phyloP scores from a whole-genome alignment of 2,329 filamentous ascomycete genomes.

The Neonectria punicea region DNA sequence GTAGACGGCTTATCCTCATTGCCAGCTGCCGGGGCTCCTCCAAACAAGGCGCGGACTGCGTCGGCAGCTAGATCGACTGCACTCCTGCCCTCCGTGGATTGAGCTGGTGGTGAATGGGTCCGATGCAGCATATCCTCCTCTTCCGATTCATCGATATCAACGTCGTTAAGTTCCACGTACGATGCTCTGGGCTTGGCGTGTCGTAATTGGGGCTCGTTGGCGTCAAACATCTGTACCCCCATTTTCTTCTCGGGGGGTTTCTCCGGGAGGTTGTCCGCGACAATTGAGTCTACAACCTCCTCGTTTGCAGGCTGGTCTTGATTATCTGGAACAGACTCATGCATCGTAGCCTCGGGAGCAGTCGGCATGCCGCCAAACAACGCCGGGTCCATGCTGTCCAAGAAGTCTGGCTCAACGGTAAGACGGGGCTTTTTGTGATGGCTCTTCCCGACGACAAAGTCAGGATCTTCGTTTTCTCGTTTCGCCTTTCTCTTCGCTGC shows the following conservation, averaged over 20 bases:
- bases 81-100: constrained; percentile 16
- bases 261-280: constrained; percentile 25
- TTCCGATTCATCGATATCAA: constrained; percentile 53
- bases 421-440: constrained; percentile 56
- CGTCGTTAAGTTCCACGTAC: constrained; percentile 61
- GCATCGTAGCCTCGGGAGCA: constrained; percentile 36
- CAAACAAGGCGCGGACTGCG: constrained; percentile 46
- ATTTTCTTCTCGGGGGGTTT: constrained; percentile 32
- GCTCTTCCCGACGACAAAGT: constrained; percentile 58
- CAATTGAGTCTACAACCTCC: constrained; percentile 6
- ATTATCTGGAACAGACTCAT: constrained; percentile 26
- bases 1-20: constrained; percentile 4
- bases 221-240: constrained; percentile 48
- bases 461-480: constrained; percentile 64
- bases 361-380: constrained; percentile 51
- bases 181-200: constrained; percentile 64
- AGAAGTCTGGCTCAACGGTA: constrained; percentile 44
- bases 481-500: constrained; percentile 64
- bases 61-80: constrained; percentile 55
- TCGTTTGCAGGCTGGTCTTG: constrained; percentile 32
- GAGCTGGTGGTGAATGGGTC: constrained; percentile 17
- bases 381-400: constrained; percentile 63
- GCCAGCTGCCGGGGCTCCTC: constrained; percentile 23
- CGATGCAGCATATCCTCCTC: constrained; percentile 50
- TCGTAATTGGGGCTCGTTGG: constrained; percentile 60